Percentiles rank a stretch among this genome's conserved stretches.
These are phyloP conservation scores for Delphinella strobiligena DNA, from an alignment of 2,329 filamentous ascomycete genomes.

Conservation along the genomic window DNA sequence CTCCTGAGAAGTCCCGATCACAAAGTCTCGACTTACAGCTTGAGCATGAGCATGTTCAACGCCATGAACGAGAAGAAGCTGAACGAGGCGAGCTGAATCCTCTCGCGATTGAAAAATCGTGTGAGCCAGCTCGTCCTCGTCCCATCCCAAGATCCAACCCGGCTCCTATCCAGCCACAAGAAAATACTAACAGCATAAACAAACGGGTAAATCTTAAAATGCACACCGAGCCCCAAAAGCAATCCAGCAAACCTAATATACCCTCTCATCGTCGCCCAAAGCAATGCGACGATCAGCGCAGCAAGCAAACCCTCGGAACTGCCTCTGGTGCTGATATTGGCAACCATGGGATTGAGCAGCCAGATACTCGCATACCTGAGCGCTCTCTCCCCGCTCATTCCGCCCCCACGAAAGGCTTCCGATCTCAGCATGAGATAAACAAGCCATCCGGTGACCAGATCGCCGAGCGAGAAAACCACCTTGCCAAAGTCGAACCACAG, in stretches of 20 bases:
- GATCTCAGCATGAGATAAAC: slow-evolving; percentile 44
- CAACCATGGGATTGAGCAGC: slow-evolving; percentile 96
- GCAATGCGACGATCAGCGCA: slow-evolving; percentile 66
- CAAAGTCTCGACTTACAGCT: slow-evolving; percentile 49
- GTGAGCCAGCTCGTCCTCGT: not conserved
- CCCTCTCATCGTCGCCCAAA: slow-evolving; percentile 66
- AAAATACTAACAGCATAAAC: slow-evolving; percentile 77
- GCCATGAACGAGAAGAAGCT: slow-evolving; percentile 62
- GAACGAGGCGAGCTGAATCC: slow-evolving; percentile 47
- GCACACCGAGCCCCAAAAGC: slow-evolving; percentile 71
- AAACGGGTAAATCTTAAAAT: slow-evolving; percentile 99
- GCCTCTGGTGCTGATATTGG: slow-evolving; percentile 86
- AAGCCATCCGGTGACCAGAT: slow-evolving; percentile 74
- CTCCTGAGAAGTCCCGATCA: not conserved
- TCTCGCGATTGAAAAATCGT: slow-evolving; percentile 18
- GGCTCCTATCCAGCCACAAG: slow-evolving; percentile 62
- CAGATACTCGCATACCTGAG: slow-evolving; percentile 75
- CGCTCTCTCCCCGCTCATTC: slow-evolving; percentile 37
- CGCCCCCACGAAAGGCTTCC: slow-evolving; percentile 9
- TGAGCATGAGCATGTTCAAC: slow-evolving; percentile 71
- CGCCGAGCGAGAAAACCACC: slow-evolving; percentile 68
- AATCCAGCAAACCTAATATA: slow-evolving; percentile 55
- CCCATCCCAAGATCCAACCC: slow-evolving; percentile 3
- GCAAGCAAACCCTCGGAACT: slow-evolving; percentile 86
- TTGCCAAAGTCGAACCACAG: slow-evolving; percentile 76